Evolutionary conservation across 1,139 yeast species (phyloP), one percentile per base, ranked within the genome.

Genomic region (Nadsonia starkeyi-henricii): DNA sequence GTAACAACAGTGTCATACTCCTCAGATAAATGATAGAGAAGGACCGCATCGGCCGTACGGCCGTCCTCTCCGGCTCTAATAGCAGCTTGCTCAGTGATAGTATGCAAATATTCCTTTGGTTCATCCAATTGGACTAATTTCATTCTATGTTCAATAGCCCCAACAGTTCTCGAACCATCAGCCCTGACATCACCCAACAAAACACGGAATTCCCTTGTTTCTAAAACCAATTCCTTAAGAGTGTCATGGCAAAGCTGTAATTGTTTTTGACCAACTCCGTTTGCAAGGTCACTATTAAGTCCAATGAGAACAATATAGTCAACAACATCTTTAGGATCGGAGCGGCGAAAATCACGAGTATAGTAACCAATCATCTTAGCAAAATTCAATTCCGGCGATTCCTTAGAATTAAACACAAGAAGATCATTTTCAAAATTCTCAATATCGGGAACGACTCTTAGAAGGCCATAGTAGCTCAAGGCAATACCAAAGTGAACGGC

Each of bases 1-100:
- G 75, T 65, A 15, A 89, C 76, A n/a, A 86, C 97, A 28, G 85
- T 81, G 60, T 85, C 85, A 63, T 82, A 84, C 58, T 89, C 95
- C 65, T 85, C 93, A 49, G 95, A 78, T 54, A 89, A 74, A 67
- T 89, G 96, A 62, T 85, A 91, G 50, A 91, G 71, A 50, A 85
- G 69, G 51, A 93, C 75, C 12, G 97, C 86, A 62, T 93, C 97
- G 53, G 84, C 78, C 3, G 81, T 73, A 58, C 96, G 75, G 2
- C 97, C 97, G 61, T 88, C 97, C 56, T 86, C 94, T 60, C 85
- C 93, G 30, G 97, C 95, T 57, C 78, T 79, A 47, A 74, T 72
- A 1, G 97, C 97, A 26, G 95, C 88, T 52, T 78, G 79, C 59
- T 84, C 94, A 5, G 94, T 79, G 45, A 91, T 86, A 51, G 78